phyloP scores from a whole-genome alignment of 495 filamentous ascomycete species.

The Mycothermus thermophilus region DNA sequence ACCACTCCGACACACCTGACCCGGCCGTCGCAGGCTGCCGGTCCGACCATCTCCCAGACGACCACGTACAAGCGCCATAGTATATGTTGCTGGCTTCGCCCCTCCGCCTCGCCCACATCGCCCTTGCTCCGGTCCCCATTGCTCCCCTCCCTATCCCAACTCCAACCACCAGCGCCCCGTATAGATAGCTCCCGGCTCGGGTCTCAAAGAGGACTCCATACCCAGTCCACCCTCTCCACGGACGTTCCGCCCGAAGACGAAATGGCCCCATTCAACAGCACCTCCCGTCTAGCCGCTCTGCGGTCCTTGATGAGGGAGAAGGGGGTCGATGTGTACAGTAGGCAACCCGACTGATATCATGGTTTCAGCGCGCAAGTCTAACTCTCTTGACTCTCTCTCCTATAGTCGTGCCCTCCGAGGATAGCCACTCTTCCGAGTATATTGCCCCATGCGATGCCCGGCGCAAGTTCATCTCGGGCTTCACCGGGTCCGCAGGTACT shows the following conservation, averaged over 20 bases:
- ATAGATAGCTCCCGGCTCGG: conserved; percentile 5
- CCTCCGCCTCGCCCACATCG: too few species aligned
- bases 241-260: conserved; percentile 8
- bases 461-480: conserved; percentile 85
- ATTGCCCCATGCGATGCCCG: conserved; percentile 88
- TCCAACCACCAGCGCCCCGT: too few species aligned
- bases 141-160: too few species aligned
- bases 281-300: conserved; percentile 58
- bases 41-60: too few species aligned
- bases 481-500: conserved; percentile 88
- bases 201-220: conserved; percentile 3
- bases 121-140: too few species aligned
- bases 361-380: too few species aligned
- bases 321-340: conserved; percentile 91
- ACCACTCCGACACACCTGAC: too few species aligned
- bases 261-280: conserved; percentile 77
- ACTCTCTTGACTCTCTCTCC: too few species aligned
- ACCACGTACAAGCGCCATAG: too few species aligned
- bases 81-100: too few species aligned
- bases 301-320: conserved; percentile 78
- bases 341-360: too few species aligned
- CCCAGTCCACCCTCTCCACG: conserved; percentile 1
- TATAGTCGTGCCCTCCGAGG: conserved; percentile 89
- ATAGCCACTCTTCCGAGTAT: conserved; percentile 96
- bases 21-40: too few species aligned